Base-by-base conservation (phyloP, 1,284 basidiomycete species). In the Sporisorium graminicola region DNA sequence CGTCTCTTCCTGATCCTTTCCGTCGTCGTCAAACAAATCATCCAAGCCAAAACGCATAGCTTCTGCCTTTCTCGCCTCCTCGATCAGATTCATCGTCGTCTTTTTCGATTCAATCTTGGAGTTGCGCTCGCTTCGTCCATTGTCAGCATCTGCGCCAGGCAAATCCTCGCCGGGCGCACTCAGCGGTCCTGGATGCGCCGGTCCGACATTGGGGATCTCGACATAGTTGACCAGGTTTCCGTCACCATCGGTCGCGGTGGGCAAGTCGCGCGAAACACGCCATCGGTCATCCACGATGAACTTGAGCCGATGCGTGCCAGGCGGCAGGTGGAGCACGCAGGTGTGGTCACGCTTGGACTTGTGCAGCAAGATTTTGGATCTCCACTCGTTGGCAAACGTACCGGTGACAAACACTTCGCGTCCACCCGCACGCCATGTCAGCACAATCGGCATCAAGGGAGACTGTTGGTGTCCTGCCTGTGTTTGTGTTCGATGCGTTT, bases 221-320 rank as follows among this genome's bases (percentile, higher is more conserved):
- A 85, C 81, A 86, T 97, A 98, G 87, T 99, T 99, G 76, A 97
- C 94, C 58, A 99, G 88, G 35, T 93, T 93, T 33, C 97, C 96
- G 82, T 97, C 93, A 79, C 95, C 94, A 85, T 98, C 95, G 33
- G 95, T 94, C 0, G 95, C 94, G 1, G 93, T 93, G 9, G 94
- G 92, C 24, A 97, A 89, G 75, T 94, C 91, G 76, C 89, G 88
- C 13, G 89, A 89, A 60, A 90, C 89, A 66, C 92, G 90, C 91
- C 92, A 95, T 57, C 92, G 90, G 65, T 94, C 92, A 86, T 99
- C 97, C 67, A 99, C 94, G 77, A 98, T 90, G 88, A 98, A 99
- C 77, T 95, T 94, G 84, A 98, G 90, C 69, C 96, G 93, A 85
- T 99, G 95, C 2, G 95, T 95, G 24, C 96, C 97, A 0, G 95